phyloP scores from a whole-genome alignment of 106 monocot species.

The Agapanthus africanus region DNA sequence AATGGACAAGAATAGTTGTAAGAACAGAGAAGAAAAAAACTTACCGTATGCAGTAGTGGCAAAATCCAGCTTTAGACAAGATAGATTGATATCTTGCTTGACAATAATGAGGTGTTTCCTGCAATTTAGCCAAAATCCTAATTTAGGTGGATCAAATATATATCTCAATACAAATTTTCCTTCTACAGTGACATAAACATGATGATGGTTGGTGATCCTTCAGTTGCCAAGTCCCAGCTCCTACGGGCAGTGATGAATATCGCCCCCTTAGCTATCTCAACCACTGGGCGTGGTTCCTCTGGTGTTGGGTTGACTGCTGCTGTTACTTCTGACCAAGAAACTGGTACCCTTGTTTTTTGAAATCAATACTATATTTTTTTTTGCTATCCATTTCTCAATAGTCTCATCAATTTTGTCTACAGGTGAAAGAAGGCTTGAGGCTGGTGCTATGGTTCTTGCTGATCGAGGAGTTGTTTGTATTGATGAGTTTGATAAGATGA shows the following conservation, averaged over 20 bases:
- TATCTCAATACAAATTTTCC: neutral
- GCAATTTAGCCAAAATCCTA: no score
- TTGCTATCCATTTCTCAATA: neutral
- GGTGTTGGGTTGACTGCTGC: conserved; percentile 99
- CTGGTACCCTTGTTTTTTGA: conserved; percentile 44
- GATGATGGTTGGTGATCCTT: conserved; percentile 99
- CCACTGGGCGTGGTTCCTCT: conserved; percentile 96
- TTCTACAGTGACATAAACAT: conserved; percentile 87
- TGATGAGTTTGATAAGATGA: conserved; percentile 99
- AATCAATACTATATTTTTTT: neutral
- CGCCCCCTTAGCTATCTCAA: conserved; percentile 94
- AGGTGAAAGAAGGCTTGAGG: conserved; percentile 99
- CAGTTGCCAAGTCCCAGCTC: conserved; percentile 96
- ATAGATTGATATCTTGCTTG: no score
- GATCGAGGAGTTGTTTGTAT: conserved; percentile 99
- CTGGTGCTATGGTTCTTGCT: conserved; percentile 99
- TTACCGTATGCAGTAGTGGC: no score
- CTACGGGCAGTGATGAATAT: conserved; percentile 95
- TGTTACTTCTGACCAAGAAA: conserved; percentile 97
- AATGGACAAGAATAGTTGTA: no score
- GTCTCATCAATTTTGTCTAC: conserved; percentile 18
- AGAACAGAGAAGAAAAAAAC: no score
- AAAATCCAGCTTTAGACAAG: no score
- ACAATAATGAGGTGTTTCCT: no score
- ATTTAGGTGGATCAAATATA: neutral